Base-by-base conservation (phyloP, 2,329 filamentous ascomycete species). In the Cryoendolithus antarcticus region DNA sequence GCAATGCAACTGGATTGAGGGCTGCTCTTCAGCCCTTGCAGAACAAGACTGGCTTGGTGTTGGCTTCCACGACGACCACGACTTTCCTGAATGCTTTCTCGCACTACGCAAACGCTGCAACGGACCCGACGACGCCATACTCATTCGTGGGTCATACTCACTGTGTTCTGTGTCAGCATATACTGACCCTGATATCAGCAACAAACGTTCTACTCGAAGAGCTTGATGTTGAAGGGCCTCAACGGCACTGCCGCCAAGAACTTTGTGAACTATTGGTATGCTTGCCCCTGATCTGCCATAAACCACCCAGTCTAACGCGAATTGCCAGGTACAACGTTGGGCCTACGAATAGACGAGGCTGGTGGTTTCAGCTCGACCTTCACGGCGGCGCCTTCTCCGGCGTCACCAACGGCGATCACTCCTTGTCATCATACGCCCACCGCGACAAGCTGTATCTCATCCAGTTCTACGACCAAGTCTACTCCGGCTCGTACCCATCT, bases 161-260 rank as follows among this genome's bases (percentile, higher is more conserved):
- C 8, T 2, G 6, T 21, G 30, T 4, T 27, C 7, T 4, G n/a
- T 21, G 30, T 10, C 2, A 12, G 10, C 9, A n/a, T 6, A 11
- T 13, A 15, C 37, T 40, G 12, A 35, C 15, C 31, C 19, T n/a
- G 11, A 24, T 15, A 6, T 9, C 27, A 44, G 42, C 42, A 44
- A 44, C 29, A 44, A 27, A 44, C 32, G 19, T 44, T 44, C 40
- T 44, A 44, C 34, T 32, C 39, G n/a, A 44, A 44, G 21, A 42
- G 39, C 27, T 28, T 44, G 10, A 44, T 37, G 13, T 29, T 44
- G 13, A 44, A 44, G 34, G 34, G 42, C 30, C 35, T 44, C 4
- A 44, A 41, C 30, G 39, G 36, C 3, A 44, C 42, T 12, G 29
- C 40, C n/a, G 37, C 40, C 21, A 28, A 28, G 32, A 42, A 38